These are phyloP conservation scores for Globisporangium perplexum DNA, from an alignment of 352 stramenopile genomes.

Conservation along the genomic window DNA sequence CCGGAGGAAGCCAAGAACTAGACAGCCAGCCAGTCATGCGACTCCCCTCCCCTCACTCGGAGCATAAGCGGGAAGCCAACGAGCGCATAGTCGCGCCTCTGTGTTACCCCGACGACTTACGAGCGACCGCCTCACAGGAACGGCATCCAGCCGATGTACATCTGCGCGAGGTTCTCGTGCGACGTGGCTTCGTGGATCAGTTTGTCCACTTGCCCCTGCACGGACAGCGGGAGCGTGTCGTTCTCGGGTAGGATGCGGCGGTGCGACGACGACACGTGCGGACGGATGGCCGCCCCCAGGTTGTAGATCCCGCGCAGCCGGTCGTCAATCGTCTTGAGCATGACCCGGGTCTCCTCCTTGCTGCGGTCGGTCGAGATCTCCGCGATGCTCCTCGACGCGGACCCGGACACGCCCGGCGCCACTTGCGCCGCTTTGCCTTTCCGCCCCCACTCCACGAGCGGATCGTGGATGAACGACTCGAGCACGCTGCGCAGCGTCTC, in stretches of 20 bases:
- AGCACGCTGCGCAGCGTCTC: constrained; percentile 97
- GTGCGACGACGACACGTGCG: constrained; percentile 58
- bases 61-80: background rate
- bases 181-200: constrained; percentile 92
- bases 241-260: constrained; percentile 65
- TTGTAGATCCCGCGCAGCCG: constrained; percentile 92
- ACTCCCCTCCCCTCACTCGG: background rate
- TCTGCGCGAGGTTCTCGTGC: constrained; percentile 90
- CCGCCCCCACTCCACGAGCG: constrained; percentile 89
- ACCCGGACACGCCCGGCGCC: background rate
- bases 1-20: constrained; percentile 9
- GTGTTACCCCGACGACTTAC: background rate
- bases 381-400: constrained; percentile 23
- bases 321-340: constrained; percentile 90
- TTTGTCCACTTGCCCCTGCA: constrained; percentile 92
- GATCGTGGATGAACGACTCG: constrained; percentile 99
- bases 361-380: constrained; percentile 65
- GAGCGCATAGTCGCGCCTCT: background rate
- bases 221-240: constrained; percentile 88
- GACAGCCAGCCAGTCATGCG: background rate
- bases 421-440: constrained; percentile 63
- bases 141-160: constrained; percentile 96
- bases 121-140: constrained; percentile 83
- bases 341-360: constrained; percentile 82
- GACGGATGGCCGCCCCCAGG: constrained; percentile 70